Conservation (phyloP, 2,329 filamentous ascomycete species). For the Blumeria hordei region DNA sequence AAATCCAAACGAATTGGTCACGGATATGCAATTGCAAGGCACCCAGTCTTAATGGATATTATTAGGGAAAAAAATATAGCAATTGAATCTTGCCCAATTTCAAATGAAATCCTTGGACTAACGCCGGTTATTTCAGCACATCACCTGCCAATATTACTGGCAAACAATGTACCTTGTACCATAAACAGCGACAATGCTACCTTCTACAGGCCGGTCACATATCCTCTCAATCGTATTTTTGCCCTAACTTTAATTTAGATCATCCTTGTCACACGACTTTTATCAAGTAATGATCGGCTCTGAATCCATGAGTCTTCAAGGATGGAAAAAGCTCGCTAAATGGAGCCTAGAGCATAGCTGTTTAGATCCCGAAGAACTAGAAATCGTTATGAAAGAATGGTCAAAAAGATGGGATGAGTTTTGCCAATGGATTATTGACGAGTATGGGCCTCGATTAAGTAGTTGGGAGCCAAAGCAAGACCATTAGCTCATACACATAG, state of each 20-base stretch:
- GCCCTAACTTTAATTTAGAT: constrained; percentile 20
- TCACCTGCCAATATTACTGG: constrained; percentile 40
- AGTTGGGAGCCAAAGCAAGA: constrained; percentile 6
- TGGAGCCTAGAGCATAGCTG: constrained; percentile 41
- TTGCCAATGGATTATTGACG: constrained; percentile 24
- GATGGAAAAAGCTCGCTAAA: constrained; percentile 42
- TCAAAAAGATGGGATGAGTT: constrained; percentile 32
- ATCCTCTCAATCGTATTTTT: not conserved
- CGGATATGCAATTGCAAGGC: constrained; percentile 43
- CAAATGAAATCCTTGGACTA: constrained; percentile 50
- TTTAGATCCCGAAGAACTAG: constrained; percentile 21
- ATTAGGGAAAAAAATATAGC: constrained; percentile 42
- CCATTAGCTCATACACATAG: no score
- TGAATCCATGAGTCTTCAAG: constrained; percentile 38
- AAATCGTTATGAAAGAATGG: constrained; percentile 22
- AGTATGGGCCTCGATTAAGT: constrained; percentile 14
- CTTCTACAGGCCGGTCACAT: constrained; percentile 32
- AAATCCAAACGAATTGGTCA: constrained; percentile 48
- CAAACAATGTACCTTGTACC: constrained; percentile 50
- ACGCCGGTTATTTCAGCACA: constrained; percentile 41
- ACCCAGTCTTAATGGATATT: constrained; percentile 38
- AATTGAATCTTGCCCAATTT: constrained; percentile 56
- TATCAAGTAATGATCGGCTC: constrained; percentile 53
- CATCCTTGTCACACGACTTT: constrained; percentile 50
- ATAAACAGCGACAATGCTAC: constrained; percentile 55